Conservation (phyloP, 768 basidiomycete genomes). For the Scleroderma citrinum region DNA sequence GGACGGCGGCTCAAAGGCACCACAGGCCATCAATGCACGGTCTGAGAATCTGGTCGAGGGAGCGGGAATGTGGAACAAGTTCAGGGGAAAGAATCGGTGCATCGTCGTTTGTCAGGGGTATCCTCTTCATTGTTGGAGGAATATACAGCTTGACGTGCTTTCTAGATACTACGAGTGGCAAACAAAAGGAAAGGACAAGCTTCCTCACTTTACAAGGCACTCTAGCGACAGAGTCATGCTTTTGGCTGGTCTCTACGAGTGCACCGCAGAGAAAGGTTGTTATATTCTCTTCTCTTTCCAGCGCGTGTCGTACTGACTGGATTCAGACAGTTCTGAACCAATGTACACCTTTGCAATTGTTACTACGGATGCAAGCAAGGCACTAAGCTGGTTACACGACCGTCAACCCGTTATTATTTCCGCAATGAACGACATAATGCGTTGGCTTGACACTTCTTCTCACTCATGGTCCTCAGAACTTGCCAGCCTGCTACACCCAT, state of each 20-base stretch:
- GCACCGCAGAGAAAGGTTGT: conserved; percentile 56
- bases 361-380: conserved; percentile 69
- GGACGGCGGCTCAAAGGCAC: conserved; percentile 37
- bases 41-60: conserved; percentile 73
- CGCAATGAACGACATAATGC: conserved; percentile 47
- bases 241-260: conserved; percentile 86
- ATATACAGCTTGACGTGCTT: background rate
- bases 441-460: conserved; percentile 78
- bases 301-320: background rate
- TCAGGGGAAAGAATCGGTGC: conserved; percentile 81
- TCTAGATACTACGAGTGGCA: conserved; percentile 93
- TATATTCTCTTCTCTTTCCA: background rate
- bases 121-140: background rate
- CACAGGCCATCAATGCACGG: conserved; percentile 85
- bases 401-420: conserved; percentile 81
- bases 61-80: conserved; percentile 78
- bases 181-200: conserved; percentile 69
- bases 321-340: conserved; percentile 45
- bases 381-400: conserved; percentile 85
- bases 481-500: conserved; percentile 54
- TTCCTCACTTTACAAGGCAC: conserved; percentile 78
- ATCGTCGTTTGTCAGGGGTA: conserved; percentile 79
- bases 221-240: conserved; percentile 64
- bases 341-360: conserved; percentile 87
- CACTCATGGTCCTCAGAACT: conserved; percentile 60